Conservation (phyloP, 2,329 filamentous ascomycete species). For the Basipetospora chlamydospora region DNA sequence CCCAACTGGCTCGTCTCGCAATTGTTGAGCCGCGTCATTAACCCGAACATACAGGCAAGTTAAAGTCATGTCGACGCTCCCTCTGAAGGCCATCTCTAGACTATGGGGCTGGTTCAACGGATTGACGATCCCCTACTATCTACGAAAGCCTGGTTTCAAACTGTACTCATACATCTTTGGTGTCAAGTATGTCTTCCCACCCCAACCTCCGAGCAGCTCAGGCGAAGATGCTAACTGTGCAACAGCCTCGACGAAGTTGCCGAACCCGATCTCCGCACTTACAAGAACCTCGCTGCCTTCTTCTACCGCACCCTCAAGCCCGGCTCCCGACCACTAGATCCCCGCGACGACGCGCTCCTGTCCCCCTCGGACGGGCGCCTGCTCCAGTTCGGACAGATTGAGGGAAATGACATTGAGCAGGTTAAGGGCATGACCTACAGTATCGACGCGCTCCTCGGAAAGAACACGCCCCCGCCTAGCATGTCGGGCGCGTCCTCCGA, state of each 20-base stretch:
- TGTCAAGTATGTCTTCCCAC: conserved; percentile 44
- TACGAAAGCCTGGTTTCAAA: conserved; percentile 80
- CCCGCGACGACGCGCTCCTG: conserved; percentile 63
- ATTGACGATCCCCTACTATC: conserved; percentile 70
- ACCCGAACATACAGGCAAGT: conserved; percentile 50
- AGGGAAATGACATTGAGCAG: conserved; percentile 90
- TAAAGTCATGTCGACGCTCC: conserved; percentile 83
- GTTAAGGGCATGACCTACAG: conserved; percentile 98
- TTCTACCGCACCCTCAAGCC: conserved; percentile 94
- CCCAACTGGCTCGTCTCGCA: not conserved
- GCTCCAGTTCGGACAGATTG: conserved; percentile 82
- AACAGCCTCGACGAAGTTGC: conserved; percentile 68
- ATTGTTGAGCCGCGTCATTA: not conserved
- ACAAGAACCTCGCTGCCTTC: conserved; percentile 88
- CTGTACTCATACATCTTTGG: conserved; percentile 84
- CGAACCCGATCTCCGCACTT: conserved; percentile 76
- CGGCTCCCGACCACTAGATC: conserved; percentile 70
- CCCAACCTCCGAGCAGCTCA: not conserved
- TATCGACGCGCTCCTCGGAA: conserved; percentile 79
- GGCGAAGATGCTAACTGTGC: conserved; percentile 11
- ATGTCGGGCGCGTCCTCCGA: conserved; percentile 24
- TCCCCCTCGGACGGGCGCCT: conserved; percentile 85
- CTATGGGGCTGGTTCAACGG: conserved; percentile 90
- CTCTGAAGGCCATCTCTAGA: conserved; percentile 77
- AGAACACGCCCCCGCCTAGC: conserved; percentile 40